Base-by-base conservation (phyloP, 495 filamentous ascomycete species). In the Penicillium cataractarum region DNA sequence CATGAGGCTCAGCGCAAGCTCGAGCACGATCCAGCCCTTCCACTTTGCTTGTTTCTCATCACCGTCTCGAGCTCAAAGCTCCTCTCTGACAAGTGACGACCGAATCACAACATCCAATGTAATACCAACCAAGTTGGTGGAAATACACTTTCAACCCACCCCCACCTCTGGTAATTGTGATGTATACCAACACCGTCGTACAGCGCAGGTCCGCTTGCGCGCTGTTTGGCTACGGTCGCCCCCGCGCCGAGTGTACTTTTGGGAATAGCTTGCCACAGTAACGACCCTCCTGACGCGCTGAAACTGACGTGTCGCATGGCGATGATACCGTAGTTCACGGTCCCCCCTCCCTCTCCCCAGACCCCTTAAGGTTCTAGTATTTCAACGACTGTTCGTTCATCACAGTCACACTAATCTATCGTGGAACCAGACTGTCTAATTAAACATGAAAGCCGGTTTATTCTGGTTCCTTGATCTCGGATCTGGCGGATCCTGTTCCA, bases 261-360 rank as follows among this genome's bases (percentile, higher is more conserved):
- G 64, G 32, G 9, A 13, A 13, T 26, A 22, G 21, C 33, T 53
- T 31, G 56, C 44, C 44, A 58, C 62, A 22, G 40, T 55, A 53
- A 46, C 39, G 33, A 32, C 33, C 12, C 22, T 51, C 49, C 13
- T 39, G 24, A 29, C 46, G 15, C 24, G 46, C 40, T 51, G 65
- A 62, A 68, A 55, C 58, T 65, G 67, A 72, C 56, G 51, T 37
- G 51, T 71, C 68, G 56, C 29, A 52, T 58, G 15, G 26, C 21
- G 19, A 50, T 12, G 57, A 60, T 60, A n/a, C n/a, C n/a, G n/a
- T n/a, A 48, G 39, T 24, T 56, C 35, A 63, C 12, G 15, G 21
- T 12, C 42, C 7, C 19, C n/a, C 21, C 4, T 15, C 42, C 21
- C 6, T 42, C 7, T 19, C 0, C 6, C n/a, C 40, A n/a, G n/a